These are phyloP conservation scores for Omphalotus olearius DNA, from an alignment of 1,284 basidiomycete species.

Conservation along the genomic window DNA sequence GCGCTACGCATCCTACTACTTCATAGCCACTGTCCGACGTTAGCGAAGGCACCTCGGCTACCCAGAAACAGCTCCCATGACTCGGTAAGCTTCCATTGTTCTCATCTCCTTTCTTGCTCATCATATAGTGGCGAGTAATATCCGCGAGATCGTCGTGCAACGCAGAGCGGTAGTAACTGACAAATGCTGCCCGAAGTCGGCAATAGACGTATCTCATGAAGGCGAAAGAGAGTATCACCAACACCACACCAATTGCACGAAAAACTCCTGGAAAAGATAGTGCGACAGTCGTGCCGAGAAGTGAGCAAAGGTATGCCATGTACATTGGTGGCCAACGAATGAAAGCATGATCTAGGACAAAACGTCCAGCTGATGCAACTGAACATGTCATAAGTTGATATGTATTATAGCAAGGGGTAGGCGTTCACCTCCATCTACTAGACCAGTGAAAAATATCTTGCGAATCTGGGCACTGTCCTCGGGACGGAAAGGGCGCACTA, in stretches of 20 bases:
- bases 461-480: constrained; percentile 2
- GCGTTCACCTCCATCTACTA: constrained; percentile 6
- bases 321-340: constrained; percentile 8
- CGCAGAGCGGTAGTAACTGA: constrained; percentile 4
- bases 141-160: constrained; percentile 5
- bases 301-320: background rate
- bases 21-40: constrained; percentile 5
- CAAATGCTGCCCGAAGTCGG: constrained; percentile 4
- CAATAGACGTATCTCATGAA: constrained; percentile 3
- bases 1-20: constrained; percentile 9
- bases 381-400: background rate
- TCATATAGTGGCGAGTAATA: constrained; percentile 1
- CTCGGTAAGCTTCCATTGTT: background rate
- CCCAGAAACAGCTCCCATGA: constrained; percentile 6
- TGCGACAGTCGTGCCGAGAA: background rate
- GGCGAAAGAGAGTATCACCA: constrained; percentile 1
- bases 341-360: constrained; percentile 3
- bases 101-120: background rate
- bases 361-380: constrained; percentile 7
- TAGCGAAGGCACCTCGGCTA: constrained; percentile 5
- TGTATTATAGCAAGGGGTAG: background rate
- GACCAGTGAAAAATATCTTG: constrained; percentile 3
- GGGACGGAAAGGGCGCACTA: constrained; percentile 2
- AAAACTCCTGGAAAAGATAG: background rate
- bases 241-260: background rate